Evolutionary conservation across 2,329 filamentous ascomycete species (phyloP), one percentile per base, ranked within the genome.

Genomic region (Endothia cerciana): DNA sequence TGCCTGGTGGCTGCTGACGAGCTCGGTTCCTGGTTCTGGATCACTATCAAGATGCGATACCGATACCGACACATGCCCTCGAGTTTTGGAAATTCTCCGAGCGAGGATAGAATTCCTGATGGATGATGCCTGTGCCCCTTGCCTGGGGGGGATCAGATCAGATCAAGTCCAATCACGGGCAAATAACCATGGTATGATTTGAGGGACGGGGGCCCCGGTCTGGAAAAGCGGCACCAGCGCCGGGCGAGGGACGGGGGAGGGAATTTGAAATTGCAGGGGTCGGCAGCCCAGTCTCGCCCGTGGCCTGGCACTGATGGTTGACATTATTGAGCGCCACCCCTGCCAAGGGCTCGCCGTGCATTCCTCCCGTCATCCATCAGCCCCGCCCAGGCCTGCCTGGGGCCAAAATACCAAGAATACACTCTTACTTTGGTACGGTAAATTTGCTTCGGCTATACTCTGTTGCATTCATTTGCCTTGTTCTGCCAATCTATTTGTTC

Each of bases 221-320:
- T 51, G 47, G 15, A 22, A 51, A 51, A 7, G 28, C 47, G 47
- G 47, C 47, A 55, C 57, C 30, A 19, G 49, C 65, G 43, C 47
- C 56, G n/a, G 65, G 65, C 53, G 56, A 63, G 59, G 60, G 36
- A 33, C 36, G 56, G 62, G 56, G 63, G 33, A 64, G 56, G 58
- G 61, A 43, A n/a, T n/a, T 60, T 56, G 62, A 65, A 64, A 67
- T 67, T 67, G 43, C 65, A 67, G 61, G 65, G 62, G 49, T 64
- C 33, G 57, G 57, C 57, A 61, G 59, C 45, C 45, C 45, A 41
- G 41, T 60, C 59, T 60, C 45, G 55, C 51, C 63, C 30, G 11
- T 38, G 19, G 47, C 51, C 22, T 47, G 33, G 33, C 6, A 30
- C 17, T 22, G n/a, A 47, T 10, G 10, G 43, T 6, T 36, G 43